A percentile compares a stretch with the other conserved stretches of the same genome.
These are phyloP conservation scores for Yamadazyma membranifaciens DNA, from an alignment of 1,139 yeast species.

Conservation along the genomic window DNA sequence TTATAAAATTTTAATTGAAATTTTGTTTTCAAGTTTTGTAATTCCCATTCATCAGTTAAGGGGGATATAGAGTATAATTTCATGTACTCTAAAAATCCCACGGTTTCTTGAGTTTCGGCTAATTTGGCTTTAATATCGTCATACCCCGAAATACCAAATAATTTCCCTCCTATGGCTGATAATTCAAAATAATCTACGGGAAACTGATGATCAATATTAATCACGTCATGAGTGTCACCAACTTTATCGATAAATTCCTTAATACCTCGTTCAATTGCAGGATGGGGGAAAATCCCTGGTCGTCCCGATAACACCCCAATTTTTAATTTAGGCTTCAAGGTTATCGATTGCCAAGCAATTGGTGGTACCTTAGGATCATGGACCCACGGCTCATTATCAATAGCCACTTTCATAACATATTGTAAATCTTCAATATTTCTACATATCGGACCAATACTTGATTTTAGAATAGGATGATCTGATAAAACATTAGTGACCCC, in stretches of 20 bases:
- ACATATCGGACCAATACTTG: constrained; percentile 34
- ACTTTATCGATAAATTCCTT: constrained; percentile 1
- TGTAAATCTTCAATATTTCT: constrained; percentile 27
- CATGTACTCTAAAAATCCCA: constrained; percentile 31
- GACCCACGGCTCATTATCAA: constrained; percentile 18
- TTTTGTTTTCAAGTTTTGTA: constrained; percentile 43
- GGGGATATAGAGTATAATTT: constrained; percentile 46
- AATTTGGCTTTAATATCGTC: constrained; percentile 36
- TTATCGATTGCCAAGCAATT: constrained; percentile 13
- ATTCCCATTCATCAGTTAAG: constrained; percentile 41
- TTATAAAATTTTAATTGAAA: constrained; percentile 50
- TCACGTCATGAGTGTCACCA: constrained; percentile 18
- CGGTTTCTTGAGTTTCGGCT: constrained; percentile 56
- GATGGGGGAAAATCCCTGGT: constrained; percentile 6
- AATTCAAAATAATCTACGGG: constrained; percentile 47
- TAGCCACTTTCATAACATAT: constrained; percentile 16
- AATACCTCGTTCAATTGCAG: constrained; percentile 9
- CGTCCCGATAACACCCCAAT: constrained; percentile 7
- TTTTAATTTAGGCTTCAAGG: constrained; percentile 7
- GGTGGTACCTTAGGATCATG: constrained; percentile 19
- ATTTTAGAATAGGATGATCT: constrained; percentile 17
- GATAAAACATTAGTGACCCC: constrained; percentile 13
- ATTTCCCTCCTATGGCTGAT: constrained; percentile 40
- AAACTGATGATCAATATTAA: constrained; percentile 22
- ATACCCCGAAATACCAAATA: constrained; percentile 55